These are phyloP conservation scores for Colletotrichum cuscutae DNA, from an alignment of 2,329 filamentous ascomycete genomes.

Conservation along the genomic window DNA sequence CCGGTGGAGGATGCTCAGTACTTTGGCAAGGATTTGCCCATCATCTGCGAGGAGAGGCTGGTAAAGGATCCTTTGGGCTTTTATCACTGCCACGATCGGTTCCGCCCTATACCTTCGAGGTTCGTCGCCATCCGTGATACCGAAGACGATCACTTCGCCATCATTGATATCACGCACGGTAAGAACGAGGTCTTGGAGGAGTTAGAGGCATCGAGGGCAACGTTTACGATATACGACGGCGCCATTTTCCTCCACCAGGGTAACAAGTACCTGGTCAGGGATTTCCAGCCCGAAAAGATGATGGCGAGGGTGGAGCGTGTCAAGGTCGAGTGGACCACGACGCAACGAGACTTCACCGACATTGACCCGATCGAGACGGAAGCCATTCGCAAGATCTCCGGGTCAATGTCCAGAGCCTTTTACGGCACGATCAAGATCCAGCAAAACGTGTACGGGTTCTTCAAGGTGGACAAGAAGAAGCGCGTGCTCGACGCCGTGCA, in stretches of 20 bases:
- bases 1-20: conserved; percentile 79
- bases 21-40: conserved; percentile 78
- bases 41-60: conserved; percentile 80
- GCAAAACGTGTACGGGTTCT: conserved; percentile 94
- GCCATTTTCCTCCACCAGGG: conserved; percentile 98
- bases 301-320: conserved; percentile 91
- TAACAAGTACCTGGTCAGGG: conserved; percentile 89
- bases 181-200: conserved; percentile 91
- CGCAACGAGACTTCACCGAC: conserved; percentile 92
- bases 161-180: conserved; percentile 86
- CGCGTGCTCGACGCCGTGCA: conserved; percentile 91
- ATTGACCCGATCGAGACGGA: conserved; percentile 95
- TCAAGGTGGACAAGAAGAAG: conserved; percentile 90
- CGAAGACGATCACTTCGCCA: conserved; percentile 89
- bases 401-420: conserved; percentile 77
- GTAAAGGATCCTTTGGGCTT: conserved; percentile 80
- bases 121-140: conserved; percentile 91
- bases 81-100: conserved; percentile 90
- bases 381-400: conserved; percentile 77
- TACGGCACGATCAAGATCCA: conserved; percentile 88
- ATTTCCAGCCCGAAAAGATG: conserved; percentile 82
- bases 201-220: conserved; percentile 93
- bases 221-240: conserved; percentile 95
- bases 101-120: conserved; percentile 84
- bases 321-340: conserved; percentile 93